Evolutionary conservation across 116 monocot genomes (phyloP).

Genomic region (Trichopus zeylanicus): DNA sequence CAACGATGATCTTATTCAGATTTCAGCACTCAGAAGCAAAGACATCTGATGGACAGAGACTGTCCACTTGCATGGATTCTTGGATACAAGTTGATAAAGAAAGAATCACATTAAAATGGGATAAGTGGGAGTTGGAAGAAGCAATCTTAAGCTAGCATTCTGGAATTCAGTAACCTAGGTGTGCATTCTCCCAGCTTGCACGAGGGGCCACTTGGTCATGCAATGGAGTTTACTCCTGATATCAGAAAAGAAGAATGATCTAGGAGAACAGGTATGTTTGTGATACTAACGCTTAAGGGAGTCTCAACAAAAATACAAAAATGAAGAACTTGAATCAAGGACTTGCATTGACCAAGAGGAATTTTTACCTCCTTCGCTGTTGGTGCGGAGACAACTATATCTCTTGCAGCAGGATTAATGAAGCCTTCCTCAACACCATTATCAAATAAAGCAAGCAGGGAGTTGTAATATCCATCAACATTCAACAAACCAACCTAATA

Average conservation of each 20-base stretch:
- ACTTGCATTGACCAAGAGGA: too few relatives aligned
- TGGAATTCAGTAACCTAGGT: slow-evolving; percentile 45
- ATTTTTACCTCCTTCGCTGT: slow-evolving; percentile 73
- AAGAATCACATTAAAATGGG: neutral
- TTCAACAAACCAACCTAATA: slow-evolving; percentile 21
- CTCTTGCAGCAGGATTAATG: slow-evolving; percentile 55
- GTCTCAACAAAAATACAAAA: neutral
- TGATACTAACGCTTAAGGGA: too few relatives aligned
- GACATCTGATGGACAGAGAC: neutral
- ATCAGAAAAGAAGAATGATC: neutral
- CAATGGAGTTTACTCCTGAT: slow-evolving; percentile 62
- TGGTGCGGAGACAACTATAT: slow-evolving; percentile 75
- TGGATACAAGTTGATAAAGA: neutral
- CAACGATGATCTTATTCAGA: neutral
- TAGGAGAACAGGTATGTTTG: too few relatives aligned
- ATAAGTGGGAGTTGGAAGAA: neutral
- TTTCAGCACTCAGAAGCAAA: neutral
- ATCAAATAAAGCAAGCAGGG: slow-evolving; percentile 22
- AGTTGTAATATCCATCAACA: slow-evolving; percentile 22
- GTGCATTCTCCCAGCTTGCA: slow-evolving; percentile 58
- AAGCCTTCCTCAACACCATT: slow-evolving; percentile 44
- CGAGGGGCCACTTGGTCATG: slow-evolving; percentile 56
- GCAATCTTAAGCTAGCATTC: neutral
- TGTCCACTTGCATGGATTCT: neutral
- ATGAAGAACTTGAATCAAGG: too few relatives aligned